Percentiles rank a stretch among this genome's conserved stretches.
phyloP scores from a whole-genome alignment of 306 rosid genomes.

The Begonia loranthoides region DNA sequence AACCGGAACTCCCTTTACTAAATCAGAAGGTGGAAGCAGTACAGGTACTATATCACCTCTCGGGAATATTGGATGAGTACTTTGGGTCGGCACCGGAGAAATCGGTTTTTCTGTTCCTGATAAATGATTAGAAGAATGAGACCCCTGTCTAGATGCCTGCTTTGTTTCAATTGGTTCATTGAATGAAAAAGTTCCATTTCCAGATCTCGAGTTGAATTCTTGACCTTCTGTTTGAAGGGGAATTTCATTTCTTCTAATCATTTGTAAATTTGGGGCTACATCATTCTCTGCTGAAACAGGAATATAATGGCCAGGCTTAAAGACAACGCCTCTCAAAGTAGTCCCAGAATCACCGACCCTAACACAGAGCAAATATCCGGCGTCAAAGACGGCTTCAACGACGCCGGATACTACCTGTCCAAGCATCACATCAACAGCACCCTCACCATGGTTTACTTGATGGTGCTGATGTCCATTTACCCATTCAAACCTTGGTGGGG shows the following conservation, averaged over 20 bases:
- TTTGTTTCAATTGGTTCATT: constrained; percentile 27
- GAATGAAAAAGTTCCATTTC: constrained; percentile 17
- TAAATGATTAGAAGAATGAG: constrained; percentile 22
- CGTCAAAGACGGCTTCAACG: constrained; percentile 81
- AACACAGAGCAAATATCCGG: constrained; percentile 79
- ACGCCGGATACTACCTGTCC: constrained; percentile 74
- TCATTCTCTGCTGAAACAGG: constrained; percentile 72
- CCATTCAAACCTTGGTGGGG: constrained; percentile 42
- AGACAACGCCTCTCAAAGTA: constrained; percentile 72
- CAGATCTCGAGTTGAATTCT: constrained; percentile 27
- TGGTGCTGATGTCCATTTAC: constrained; percentile 36
- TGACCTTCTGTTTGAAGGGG: constrained; percentile 33
- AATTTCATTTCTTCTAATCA: constrained; percentile 53
- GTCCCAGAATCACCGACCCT: constrained; percentile 58
- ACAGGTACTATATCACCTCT: constrained; percentile 47
- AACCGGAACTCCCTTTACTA: constrained; percentile 26
- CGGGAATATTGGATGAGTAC: constrained; percentile 19
- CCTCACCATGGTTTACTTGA: constrained; percentile 30
- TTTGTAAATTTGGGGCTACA: constrained; percentile 71
- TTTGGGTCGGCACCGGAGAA: constrained; percentile 21
- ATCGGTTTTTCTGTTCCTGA: constrained; percentile 23
- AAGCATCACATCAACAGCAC: constrained; percentile 30
- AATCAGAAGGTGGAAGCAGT: constrained; percentile 31
- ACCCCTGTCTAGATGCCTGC: constrained; percentile 26
- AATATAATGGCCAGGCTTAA: constrained; percentile 65